Evolutionary conservation across 2,329 filamentous ascomycete species (phyloP), one percentile per base, ranked within the genome.

Genomic region (Aspergillus hortae): DNA sequence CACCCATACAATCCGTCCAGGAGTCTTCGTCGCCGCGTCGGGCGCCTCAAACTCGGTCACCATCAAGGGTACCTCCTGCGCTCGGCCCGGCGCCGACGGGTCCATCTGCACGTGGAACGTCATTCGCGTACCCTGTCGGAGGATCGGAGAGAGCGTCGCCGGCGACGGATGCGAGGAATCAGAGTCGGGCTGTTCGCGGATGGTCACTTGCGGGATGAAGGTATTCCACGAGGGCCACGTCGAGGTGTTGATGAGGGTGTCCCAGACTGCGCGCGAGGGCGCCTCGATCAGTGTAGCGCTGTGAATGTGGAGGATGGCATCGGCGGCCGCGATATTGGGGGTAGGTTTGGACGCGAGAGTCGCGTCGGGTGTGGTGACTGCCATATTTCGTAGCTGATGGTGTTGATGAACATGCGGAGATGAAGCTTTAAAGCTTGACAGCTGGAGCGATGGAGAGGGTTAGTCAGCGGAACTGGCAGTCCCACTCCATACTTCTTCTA

Each of bases 201-300:
- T 73, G n/a, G 69, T 71, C 4, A 77, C 74, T 21, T 67, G 65
- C 2, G 75, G 71, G 5, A 75, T 66, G 59, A 78, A 79, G 6
- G 66, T 65, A 56, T 78, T 79, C 77, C 77, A 80, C 44, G 69
- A 59, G 19, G 70, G 67, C 71, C 73, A 79, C 46, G 70, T 74
- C 19, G 74, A 71, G 25, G 74, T 74, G 60, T 78, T 67, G 45
- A 73, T 67, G 4, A 79, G 61, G 7, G 69, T 67, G 21, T 72
- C 63, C 68, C 75, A 77, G 53, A 78, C 72, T n/a, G 67, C 60
- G 19, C 67, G 56, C 3, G 74, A 65, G 7, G 74, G 67, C 1
- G 75, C 75, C 41, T 64, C 58, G 61, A 78, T 76, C 30, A 61
- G 56, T 42, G 60, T 67, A 47, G 69, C 66, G 61, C 67, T 68